A percentile compares a stretch with the other conserved stretches of the same genome.
These are phyloP conservation scores for Panellus pusillus DNA, from an alignment of 768 basidiomycete species.

Conservation along the genomic window DNA sequence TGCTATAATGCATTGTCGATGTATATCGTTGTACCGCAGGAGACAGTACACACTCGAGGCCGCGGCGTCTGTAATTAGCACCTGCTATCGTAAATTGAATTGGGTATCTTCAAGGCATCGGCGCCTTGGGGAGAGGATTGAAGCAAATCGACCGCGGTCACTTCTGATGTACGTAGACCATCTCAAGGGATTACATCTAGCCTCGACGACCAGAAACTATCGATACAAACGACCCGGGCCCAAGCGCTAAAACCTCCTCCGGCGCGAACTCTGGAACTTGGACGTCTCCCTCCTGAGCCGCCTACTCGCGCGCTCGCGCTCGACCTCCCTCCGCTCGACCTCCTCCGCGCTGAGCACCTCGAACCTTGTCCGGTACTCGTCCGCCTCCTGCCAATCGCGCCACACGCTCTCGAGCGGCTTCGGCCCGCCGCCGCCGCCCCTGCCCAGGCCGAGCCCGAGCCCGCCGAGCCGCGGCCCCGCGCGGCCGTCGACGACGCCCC, in stretches of 20 bases:
- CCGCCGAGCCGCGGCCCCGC: slow-evolving; percentile 65
- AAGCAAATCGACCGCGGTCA: no score
- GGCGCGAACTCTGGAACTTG: slow-evolving; percentile 54
- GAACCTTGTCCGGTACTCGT: slow-evolving; percentile 86
- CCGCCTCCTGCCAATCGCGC: slow-evolving; percentile 93
- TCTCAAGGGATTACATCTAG: no score
- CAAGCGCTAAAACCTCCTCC: slow-evolving; percentile 20
- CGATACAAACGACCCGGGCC: no score
- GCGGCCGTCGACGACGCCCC: slow-evolving; percentile 78
- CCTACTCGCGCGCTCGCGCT: slow-evolving; percentile 81
- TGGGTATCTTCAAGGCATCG: no score
- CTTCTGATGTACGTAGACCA: no score
- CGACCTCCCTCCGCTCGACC: slow-evolving; percentile 85
- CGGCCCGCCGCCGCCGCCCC: slow-evolving; percentile 72
- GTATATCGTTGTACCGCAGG: no score
- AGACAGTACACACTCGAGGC: no score
- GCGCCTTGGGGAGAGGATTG: no score
- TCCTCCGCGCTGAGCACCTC: slow-evolving; percentile 89
- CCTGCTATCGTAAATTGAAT: no score
- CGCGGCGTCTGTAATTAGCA: no score
- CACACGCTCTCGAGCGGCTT: slow-evolving; percentile 85
- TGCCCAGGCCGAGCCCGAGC: slow-evolving; percentile 77
- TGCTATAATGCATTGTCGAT: no score
- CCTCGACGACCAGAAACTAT: no score
- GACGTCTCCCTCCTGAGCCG: slow-evolving; percentile 66